These are phyloP conservation scores for Beauveria medogensis DNA, from an alignment of 2,329 filamentous ascomycete genomes.

Conservation along the genomic window DNA sequence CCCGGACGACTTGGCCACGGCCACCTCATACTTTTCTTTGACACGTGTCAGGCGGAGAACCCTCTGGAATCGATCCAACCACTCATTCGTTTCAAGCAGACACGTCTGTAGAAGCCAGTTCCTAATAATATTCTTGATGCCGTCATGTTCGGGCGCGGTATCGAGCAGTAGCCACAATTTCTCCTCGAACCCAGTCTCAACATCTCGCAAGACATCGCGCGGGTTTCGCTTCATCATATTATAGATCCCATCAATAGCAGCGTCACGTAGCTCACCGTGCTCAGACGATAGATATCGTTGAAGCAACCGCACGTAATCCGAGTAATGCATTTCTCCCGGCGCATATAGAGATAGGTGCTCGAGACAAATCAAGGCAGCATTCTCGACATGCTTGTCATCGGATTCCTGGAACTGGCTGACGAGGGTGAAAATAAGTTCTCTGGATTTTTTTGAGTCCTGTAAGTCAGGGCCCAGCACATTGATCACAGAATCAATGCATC, in stretches of 20 bases:
- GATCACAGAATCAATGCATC: slow-evolving; percentile 89
- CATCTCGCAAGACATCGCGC: slow-evolving; percentile 68
- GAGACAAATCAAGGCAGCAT: slow-evolving; percentile 71
- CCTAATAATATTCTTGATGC: slow-evolving; percentile 76
- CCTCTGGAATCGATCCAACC: slow-evolving; percentile 82
- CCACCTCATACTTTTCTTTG: slow-evolving; percentile 48
- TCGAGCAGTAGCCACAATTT: slow-evolving; percentile 88
- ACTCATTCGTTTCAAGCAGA: slow-evolving; percentile 67
- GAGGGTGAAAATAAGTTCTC: slow-evolving; percentile 83
- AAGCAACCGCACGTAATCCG: slow-evolving; percentile 72
- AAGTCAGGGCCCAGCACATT: slow-evolving; percentile 94
- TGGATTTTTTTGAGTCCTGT: slow-evolving; percentile 84
- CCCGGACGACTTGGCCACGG: slow-evolving; percentile 37
- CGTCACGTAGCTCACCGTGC: slow-evolving; percentile 62
- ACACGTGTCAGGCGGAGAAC: slow-evolving; percentile 81
- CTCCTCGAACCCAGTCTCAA: slow-evolving; percentile 74
- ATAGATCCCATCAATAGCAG: slow-evolving; percentile 80
- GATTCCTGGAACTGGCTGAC: slow-evolving; percentile 77
- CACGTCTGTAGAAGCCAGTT: slow-evolving; percentile 94
- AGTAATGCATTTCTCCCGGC: slow-evolving; percentile 76
- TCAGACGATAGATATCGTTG: slow-evolving; percentile 69
- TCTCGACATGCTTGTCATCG: slow-evolving; percentile 59
- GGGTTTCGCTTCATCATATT: slow-evolving; percentile 93
- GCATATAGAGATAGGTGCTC: slow-evolving; percentile 92
- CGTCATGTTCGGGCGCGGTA: slow-evolving; percentile 62